Conservation (phyloP, 257 asterid genomes). For the Plantago ovata region DNA sequence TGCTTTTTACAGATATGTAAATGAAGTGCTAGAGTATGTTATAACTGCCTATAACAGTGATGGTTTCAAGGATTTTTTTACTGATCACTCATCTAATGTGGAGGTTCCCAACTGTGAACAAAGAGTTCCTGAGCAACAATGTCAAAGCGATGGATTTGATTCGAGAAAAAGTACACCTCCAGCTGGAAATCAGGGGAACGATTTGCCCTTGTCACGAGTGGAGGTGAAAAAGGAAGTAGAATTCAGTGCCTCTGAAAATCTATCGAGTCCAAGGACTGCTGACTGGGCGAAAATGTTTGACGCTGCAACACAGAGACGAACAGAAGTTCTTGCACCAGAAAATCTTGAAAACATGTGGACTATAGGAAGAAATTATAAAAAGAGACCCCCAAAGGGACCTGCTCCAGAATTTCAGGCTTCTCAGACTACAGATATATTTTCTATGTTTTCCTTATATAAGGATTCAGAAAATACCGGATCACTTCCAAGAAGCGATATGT, state of each 20-base stretch:
- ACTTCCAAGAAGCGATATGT: conserved; percentile 21
- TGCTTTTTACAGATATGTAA: conserved; percentile 49
- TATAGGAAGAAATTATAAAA: conserved; percentile 78
- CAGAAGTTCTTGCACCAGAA: conserved; percentile 90
- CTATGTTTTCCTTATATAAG: too few relatives aligned
- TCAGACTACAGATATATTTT: conserved; percentile 18
- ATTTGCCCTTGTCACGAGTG: conserved; percentile 25
- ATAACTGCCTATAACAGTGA: conserved; percentile 46
- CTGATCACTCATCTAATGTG: conserved; percentile 35
- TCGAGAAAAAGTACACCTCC: conserved; percentile 19
- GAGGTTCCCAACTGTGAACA: conserved; percentile 32
- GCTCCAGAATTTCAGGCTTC: conserved; percentile 36
- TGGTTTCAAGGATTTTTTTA: conserved; percentile 34
- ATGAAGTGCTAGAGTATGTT: conserved; percentile 66
- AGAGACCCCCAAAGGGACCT: conserved; percentile 47
- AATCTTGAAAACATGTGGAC: conserved; percentile 97
- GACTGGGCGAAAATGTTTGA: conserved; percentile 89
- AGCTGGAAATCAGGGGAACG: conserved; percentile 39
- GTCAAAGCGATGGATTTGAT: conserved; percentile 24
- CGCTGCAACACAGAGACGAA: conserved; percentile 86
- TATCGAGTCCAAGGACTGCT: conserved; percentile 40
- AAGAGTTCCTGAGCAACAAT: conserved; percentile 29
- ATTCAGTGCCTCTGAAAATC: conserved; percentile 30
- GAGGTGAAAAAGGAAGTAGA: conserved; percentile 37
- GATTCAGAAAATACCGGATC: conserved; percentile 20